Evolutionary conservation across 1,139 yeast species (phyloP).

Genomic region (Kodamaea anthophila): DNA sequence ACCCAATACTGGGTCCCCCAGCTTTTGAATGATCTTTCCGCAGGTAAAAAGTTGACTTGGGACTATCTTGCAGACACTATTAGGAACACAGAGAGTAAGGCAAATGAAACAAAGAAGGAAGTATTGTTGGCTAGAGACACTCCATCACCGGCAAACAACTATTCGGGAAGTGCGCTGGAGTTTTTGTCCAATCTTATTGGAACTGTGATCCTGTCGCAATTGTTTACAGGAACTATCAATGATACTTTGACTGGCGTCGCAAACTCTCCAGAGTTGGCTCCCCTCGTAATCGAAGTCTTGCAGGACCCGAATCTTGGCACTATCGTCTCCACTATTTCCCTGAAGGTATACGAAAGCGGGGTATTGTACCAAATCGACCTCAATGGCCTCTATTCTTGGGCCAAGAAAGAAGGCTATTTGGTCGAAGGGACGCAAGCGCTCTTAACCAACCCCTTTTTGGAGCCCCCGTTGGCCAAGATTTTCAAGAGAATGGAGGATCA

Average conservation of each 20-base stretch:
- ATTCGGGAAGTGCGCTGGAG: slow-evolving; percentile 28
- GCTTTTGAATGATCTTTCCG: slow-evolving; percentile 27
- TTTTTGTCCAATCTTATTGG: slow-evolving; percentile 30
- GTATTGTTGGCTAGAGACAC: slow-evolving; percentile 11
- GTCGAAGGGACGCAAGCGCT: slow-evolving; percentile 20
- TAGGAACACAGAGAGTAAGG: slow-evolving; percentile 21
- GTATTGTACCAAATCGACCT: slow-evolving; percentile 27
- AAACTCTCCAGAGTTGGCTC: slow-evolving; percentile 25
- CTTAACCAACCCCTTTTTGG: slow-evolving; percentile 25
- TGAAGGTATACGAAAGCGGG: slow-evolving; percentile 29
- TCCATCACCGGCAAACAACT: slow-evolving; percentile 11
- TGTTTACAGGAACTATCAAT: slow-evolving; percentile 20
- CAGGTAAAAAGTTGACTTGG: slow-evolving; percentile 25
- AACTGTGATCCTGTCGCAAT: slow-evolving; percentile 21
- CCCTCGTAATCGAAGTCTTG: slow-evolving; percentile 23
- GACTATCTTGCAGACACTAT: slow-evolving; percentile 24
- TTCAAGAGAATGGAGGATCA: slow-evolving; percentile 27
- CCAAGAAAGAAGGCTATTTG: slow-evolving; percentile 21
- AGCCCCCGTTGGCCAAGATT: slow-evolving; percentile 29
- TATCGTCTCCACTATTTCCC: slow-evolving; percentile 19
- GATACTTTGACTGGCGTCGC: slow-evolving; percentile 28
- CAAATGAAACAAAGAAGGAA: slow-evolving; percentile 13
- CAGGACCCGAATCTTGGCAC: slow-evolving; percentile 20
- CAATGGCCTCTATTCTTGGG: slow-evolving; percentile 15
- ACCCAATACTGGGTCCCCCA: slow-evolving; percentile 24